A percentile compares a stretch with the other conserved stretches of the same genome.
Conservation (phyloP, 2,329 filamentous ascomycete species). For the Penicillium sclerotigenum region DNA sequence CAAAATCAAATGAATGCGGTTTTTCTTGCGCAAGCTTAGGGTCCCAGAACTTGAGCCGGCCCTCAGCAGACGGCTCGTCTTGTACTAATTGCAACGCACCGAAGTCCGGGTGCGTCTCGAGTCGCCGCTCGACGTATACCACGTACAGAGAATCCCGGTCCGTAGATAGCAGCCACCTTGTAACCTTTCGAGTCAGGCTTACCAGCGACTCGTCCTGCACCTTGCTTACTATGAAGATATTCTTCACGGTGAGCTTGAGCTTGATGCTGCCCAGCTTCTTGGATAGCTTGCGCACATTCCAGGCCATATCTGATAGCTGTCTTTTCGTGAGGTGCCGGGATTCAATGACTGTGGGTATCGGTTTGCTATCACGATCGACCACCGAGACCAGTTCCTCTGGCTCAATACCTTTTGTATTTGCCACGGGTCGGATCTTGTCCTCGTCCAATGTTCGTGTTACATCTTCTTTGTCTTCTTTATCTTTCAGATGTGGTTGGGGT, state of each 20-base stretch:
- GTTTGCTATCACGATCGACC: constrained; percentile 28
- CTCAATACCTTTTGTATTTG: constrained; percentile 20
- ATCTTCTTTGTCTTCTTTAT: constrained; percentile 13
- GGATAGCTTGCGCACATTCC: constrained; percentile 87
- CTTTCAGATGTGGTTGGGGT: constrained; percentile 11
- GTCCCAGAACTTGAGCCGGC: constrained; percentile 77
- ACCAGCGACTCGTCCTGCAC: constrained; percentile 82
- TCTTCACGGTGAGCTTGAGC: constrained; percentile 75
- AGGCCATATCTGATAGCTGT: constrained; percentile 94
- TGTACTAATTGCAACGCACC: constrained; percentile 66
- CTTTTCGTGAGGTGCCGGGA: constrained; percentile 88
- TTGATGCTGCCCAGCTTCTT: constrained; percentile 80
- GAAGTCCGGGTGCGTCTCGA: constrained; percentile 70
- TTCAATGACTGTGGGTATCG: constrained; percentile 47
- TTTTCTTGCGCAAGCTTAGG: constrained; percentile 70
- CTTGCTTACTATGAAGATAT: constrained; percentile 86
- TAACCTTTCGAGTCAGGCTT: constrained; percentile 70
- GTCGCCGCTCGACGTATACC: constrained; percentile 75
- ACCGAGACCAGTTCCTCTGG: constrained; percentile 25
- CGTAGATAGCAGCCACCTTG: constrained; percentile 74
- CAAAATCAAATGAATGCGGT: constrained; percentile 89
- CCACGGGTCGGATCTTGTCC: constrained; percentile 7
- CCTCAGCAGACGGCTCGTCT: constrained; percentile 54
- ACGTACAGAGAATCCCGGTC: constrained; percentile 66
- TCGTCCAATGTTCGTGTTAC: constrained; percentile 18